phyloP scores from a whole-genome alignment of 257 asterid genomes.

The Capsicum baccatum region DNA sequence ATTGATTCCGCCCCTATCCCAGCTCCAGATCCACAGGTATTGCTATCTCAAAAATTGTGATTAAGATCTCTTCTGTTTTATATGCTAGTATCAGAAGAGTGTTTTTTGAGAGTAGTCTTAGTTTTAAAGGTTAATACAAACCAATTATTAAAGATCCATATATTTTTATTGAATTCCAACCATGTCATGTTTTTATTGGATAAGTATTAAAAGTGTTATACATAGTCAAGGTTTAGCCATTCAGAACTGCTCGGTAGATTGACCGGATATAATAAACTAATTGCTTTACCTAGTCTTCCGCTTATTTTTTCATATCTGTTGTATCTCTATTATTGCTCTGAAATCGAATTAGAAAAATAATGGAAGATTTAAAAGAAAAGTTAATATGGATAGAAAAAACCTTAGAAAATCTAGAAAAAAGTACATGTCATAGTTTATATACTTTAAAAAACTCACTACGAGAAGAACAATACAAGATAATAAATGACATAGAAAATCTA shows the following conservation, averaged over 20 bases:
- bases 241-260: not conserved
- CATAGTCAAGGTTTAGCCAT: not conserved
- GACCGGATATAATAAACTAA: no score
- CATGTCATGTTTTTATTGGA: not conserved
- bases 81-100: not conserved
- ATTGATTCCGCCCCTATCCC: constrained; percentile 98
- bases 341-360: no score
- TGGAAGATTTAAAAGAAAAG: no score
- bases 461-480: no score
- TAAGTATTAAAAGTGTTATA: not conserved
- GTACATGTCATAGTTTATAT: no score
- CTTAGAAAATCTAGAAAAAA: no score
- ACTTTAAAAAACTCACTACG: no score
- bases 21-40: constrained; percentile 67
- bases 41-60: constrained; percentile 22
- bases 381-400: no score
- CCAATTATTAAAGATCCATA: not conserved
- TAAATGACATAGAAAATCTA: no score
- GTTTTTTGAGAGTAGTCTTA: not conserved
- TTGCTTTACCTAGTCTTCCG: no score
- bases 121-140: not conserved
- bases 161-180: not conserved
- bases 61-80: not conserved
- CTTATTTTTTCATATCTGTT: no score
- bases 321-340: no score